phyloP scores from a whole-genome alignment of 2,329 filamentous ascomycete species.

The Pseudocercospora vitis region DNA sequence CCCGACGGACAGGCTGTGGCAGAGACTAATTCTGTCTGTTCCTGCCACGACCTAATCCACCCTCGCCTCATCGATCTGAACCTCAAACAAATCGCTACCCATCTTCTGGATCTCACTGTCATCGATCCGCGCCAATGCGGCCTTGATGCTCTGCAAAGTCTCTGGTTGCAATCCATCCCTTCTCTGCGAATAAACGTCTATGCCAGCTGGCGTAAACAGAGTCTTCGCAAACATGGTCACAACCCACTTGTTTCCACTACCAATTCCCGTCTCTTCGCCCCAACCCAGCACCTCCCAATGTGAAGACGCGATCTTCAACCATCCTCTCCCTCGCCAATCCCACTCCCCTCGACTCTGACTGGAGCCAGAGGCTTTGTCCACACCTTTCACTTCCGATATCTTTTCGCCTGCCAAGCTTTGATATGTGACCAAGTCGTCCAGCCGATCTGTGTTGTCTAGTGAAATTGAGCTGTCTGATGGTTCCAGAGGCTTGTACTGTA shows the following conservation, averaged over 20 bases:
- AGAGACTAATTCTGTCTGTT: not conserved
- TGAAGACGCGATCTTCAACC: slow-evolving; percentile 68
- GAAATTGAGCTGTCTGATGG: slow-evolving; percentile 36
- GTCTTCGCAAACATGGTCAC: slow-evolving; percentile 86
- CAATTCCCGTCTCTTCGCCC: slow-evolving; percentile 54
- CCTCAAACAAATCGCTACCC: slow-evolving; percentile 50
- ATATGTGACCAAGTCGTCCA: slow-evolving; percentile 75
- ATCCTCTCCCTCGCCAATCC: slow-evolving; percentile 78
- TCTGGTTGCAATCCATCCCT: slow-evolving; percentile 60
- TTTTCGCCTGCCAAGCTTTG: slow-evolving; percentile 54
- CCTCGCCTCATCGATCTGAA: slow-evolving; percentile 39
- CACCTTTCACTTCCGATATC: slow-evolving; percentile 62
- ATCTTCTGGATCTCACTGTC: slow-evolving; percentile 56
- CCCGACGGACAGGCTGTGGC: too few species aligned
- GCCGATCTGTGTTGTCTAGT: slow-evolving; percentile 45
- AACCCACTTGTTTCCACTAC: slow-evolving; percentile 58
- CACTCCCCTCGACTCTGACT: slow-evolving; percentile 49
- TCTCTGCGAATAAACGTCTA: slow-evolving; percentile 73
- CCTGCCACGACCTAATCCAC: slow-evolving; percentile 19
- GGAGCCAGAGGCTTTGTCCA: slow-evolving; percentile 56
- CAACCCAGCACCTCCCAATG: slow-evolving; percentile 83
- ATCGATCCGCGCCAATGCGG: slow-evolving; percentile 54
- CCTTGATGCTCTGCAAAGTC: slow-evolving; percentile 58
- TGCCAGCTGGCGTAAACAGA: slow-evolving; percentile 75
- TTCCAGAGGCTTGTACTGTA: slow-evolving; percentile 66